Evolutionary conservation across 108 stramenopile species (phyloP).

Genomic region (Epithemia pelagica): DNA sequence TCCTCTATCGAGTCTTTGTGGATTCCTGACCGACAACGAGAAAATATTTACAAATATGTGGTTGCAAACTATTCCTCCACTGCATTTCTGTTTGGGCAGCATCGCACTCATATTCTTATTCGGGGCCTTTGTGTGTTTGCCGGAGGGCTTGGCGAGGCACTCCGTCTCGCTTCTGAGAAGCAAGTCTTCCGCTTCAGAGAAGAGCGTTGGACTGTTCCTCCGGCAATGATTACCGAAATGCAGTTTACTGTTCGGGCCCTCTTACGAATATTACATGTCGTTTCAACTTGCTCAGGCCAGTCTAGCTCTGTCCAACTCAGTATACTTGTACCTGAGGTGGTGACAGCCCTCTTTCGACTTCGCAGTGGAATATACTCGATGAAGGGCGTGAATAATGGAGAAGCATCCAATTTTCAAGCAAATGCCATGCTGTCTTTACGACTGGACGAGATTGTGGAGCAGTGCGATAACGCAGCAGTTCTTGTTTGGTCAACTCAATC

Average conservation of each 20-base stretch:
- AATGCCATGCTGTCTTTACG: neutral
- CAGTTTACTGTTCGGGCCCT: slow-evolving; percentile 29
- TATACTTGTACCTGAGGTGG: slow-evolving; percentile 21
- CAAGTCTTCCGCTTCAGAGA: neutral
- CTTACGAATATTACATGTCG: slow-evolving; percentile 16
- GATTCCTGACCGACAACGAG: neutral
- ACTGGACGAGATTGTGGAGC: neutral
- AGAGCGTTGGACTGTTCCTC: slow-evolving; percentile 29
- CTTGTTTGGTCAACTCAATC: neutral
- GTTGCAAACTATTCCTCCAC: neutral
- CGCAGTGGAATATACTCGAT: neutral
- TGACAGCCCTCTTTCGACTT: neutral
- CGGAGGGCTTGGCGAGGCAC: slow-evolving; percentile 41
- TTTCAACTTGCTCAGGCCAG: slow-evolving; percentile 12
- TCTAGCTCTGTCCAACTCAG: neutral
- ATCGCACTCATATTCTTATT: slow-evolving; percentile 22
- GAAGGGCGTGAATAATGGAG: neutral
- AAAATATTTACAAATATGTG: neutral
- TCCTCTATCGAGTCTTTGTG: neutral
- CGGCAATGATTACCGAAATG: slow-evolving; percentile 19
- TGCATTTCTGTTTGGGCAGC: neutral
- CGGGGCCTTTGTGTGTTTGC: slow-evolving; percentile 36
- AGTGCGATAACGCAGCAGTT: neutral
- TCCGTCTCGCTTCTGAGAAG: slow-evolving; percentile 6
- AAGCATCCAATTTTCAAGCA: neutral